Base-by-base conservation (phyloP, 2,329 filamentous ascomycete genomes). In the Dryadomyces quercus-mongolicae region DNA sequence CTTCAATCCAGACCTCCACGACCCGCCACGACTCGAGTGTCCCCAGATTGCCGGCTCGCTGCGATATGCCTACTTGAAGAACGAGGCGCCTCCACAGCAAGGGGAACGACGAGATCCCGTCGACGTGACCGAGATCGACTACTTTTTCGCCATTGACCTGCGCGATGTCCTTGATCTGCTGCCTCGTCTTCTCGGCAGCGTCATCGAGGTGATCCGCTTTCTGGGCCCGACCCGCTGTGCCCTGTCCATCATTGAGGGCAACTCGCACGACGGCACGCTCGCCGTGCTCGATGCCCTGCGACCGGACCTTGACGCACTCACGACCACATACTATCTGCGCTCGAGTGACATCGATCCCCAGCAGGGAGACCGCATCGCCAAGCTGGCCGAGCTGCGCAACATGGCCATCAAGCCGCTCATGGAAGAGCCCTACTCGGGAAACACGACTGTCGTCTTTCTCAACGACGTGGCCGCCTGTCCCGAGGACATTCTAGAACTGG, bases 321-420 rank as follows among this genome's bases (percentile, higher is more conserved):
- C 70, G 3, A 58, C 68, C 1, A 55, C 58, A 0, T 81, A 77
- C 60, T 66, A 70, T 56, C 69, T 76, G 52, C 62, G 63, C 4
- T 62, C 66, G 2, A 76, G 70, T 56, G 61, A 67, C 3, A 63
- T 77, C 38, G 64, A 79, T 59, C 59, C 59, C 5, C 49, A 56
- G 55, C 22, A 53, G 18, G 58, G 56, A 10, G 54, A 88, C 66
- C 77, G 86, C n/a, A 82, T 90, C 46, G 77, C 82, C 34, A 89
- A 84, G 66, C 72, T 90, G 20, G 84, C 86, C 13, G 80, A 85
- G 64, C 81, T 88, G 51, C 78, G 86, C 51, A 90, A 90, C 65
- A 77, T 79, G 48, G 85, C 84, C 0, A 67, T 90, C 22, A 70
- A 74, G 42, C 85, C 85, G 0, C 71, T 90, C 21, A 44, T 64